Base-by-base conservation (phyloP, 257 asterid genomes). In the Nicotiana tabacum region DNA sequence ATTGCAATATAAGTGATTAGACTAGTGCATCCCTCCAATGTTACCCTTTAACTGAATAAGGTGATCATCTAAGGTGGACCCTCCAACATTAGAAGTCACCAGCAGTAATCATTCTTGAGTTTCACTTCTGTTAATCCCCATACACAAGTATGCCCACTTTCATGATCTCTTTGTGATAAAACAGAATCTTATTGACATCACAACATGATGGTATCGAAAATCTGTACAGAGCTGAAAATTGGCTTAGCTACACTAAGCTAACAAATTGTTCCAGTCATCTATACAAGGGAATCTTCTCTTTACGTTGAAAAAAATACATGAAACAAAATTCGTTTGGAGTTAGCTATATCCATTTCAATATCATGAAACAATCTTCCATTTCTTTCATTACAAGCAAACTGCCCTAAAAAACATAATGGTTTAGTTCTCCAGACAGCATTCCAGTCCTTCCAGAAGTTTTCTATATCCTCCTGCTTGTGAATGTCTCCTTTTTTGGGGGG, bases 11-110 rank as follows among this genome's bases (percentile, higher is more conserved):
- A 39, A 70, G 57, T n/a, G 78, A 39, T 70, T 39, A 39, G 33
- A 21, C 78, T 48, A 51, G 46, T 76, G 80, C 29, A 48, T 7
- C 15, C 64, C 80, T 72, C 80, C 64, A 76, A 51, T 29, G 80
- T 76, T 76, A 39, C 46, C 43, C 80, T 51, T 76, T 76, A 76
- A 27, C 64, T 76, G 64, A 51, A 76, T 51, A 76, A 48, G 43
- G 64, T 27, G 64, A 76, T 76, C 64, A 74, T 74, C 43, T 16
- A 51, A 9, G 9, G 46, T 15, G 80, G 37, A 46, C 78, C 29
- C 60, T 13, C 43, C 16, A 15, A 74, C 80, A 27, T 74, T 74
- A 74, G 61, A 72, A 46, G 61, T 48, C 51, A 74, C 62, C 80
- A 15, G 80, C n/a, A 27, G 27, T 27, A 48, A 51, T 48, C 64